These are phyloP conservation scores for Claviceps pazoutovae DNA, from an alignment of 2,329 filamentous ascomycete genomes.

Conservation along the genomic window DNA sequence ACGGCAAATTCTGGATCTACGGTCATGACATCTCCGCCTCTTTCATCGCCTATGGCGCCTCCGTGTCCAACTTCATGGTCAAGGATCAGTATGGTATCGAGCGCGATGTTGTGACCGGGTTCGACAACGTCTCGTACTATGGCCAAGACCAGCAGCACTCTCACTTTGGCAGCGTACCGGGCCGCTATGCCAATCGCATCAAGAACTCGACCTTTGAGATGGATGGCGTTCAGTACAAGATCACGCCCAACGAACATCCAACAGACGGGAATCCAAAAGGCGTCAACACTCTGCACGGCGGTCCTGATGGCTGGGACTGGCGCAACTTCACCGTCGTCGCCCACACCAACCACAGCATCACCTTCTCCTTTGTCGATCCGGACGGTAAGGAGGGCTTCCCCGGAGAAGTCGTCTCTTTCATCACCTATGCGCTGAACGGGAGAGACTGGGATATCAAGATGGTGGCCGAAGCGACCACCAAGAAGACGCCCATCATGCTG, in stretches of 20 bases:
- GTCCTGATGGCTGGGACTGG: conserved; percentile 60
- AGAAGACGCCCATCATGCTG: conserved; percentile 74
- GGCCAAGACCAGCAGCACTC: conserved; percentile 48
- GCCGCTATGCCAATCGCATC: conserved; percentile 71
- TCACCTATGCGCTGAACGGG: conserved; percentile 57
- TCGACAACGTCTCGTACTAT: conserved; percentile 65
- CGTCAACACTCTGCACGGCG: conserved; percentile 54
- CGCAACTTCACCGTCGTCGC: conserved; percentile 65
- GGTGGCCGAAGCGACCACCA: conserved; percentile 53
- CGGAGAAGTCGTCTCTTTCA: conserved; percentile 58
- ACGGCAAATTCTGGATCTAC: conserved; percentile 60
- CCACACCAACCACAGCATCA: conserved; percentile 53
- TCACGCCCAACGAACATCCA: conserved; percentile 50
- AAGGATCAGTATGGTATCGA: conserved; percentile 53
- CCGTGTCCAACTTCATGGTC: conserved; percentile 57
- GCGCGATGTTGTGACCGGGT: conserved; percentile 60
- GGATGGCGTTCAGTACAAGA: conserved; percentile 45
- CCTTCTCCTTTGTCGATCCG: conserved; percentile 59
- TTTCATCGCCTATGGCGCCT: conserved; percentile 64
- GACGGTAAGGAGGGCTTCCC: conserved; percentile 67
- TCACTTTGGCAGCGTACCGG: conserved; percentile 60
- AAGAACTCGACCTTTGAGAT: conserved; percentile 61
- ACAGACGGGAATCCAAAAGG: conserved; percentile 35
- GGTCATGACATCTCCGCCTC: conserved; percentile 51
- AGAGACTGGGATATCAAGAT: conserved; percentile 62